Conservation (phyloP, 106 monocot species). For the Phalaenopsis aphrodite region DNA sequence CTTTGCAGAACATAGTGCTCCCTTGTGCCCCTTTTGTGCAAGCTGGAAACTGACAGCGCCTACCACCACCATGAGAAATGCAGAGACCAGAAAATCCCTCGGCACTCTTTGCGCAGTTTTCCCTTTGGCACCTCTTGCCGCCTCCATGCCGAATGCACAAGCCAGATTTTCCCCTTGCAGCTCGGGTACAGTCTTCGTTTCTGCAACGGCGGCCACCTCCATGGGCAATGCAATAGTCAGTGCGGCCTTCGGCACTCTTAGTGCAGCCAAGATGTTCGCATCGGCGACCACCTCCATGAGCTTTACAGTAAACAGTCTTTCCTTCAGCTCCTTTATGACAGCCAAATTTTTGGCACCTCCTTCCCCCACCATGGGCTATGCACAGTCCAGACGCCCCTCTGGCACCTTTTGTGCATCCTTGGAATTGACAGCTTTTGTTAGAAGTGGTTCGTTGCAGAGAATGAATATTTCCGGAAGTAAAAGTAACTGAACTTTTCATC, state of each 20-base stretch:
- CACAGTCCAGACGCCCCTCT: constrained; percentile 52
- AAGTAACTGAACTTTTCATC: constrained; percentile 21
- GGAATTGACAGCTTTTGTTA: constrained; percentile 36
- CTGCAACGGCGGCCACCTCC: constrained; percentile 44
- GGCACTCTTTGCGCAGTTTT: constrained; percentile 42
- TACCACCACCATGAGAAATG: constrained; percentile 49
- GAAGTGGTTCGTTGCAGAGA: constrained; percentile 18
- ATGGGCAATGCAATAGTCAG: constrained; percentile 48
- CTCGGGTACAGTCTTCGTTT: constrained; percentile 30
- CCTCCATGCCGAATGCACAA: constrained; percentile 53
- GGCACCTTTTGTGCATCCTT: constrained; percentile 46
- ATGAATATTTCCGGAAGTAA: constrained; percentile 31
- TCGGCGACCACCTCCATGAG: constrained; percentile 47
- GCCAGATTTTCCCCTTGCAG: constrained; percentile 48
- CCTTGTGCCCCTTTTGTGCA: constrained; percentile 51
- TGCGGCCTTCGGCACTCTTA: constrained; percentile 51
- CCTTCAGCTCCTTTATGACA: constrained; percentile 55
- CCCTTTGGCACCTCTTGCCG: constrained; percentile 42
- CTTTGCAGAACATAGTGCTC: constrained; percentile 46
- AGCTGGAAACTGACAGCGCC: constrained; percentile 28
- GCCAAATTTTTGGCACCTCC: constrained; percentile 39
- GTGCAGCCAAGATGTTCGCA: constrained; percentile 48
- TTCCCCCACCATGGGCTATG: constrained; percentile 50
- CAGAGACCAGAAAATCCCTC: constrained; percentile 46
- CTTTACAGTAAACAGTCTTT: constrained; percentile 38